Base-by-base conservation (phyloP, 2,329 filamentous ascomycete genomes). In the Clonostachys solani region DNA sequence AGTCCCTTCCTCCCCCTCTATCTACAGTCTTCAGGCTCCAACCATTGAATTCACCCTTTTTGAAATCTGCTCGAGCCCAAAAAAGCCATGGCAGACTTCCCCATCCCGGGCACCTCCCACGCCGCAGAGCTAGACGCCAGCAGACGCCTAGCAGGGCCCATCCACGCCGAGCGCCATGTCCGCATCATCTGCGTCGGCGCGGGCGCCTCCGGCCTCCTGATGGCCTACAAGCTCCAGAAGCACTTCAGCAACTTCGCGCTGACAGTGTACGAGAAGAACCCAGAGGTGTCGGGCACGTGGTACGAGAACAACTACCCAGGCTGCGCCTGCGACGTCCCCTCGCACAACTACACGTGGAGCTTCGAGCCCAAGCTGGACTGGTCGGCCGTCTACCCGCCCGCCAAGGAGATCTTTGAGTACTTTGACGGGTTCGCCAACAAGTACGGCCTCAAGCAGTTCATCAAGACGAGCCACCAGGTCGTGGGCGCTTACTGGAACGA, bases 231-330 rank as follows among this genome's bases (percentile, higher is more conserved):
- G 52, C 59, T 62, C 55, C 52, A 57, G 47, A 56, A 55, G 33
- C 77, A 77, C 12, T 75, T 72, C 56, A 80, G 83, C 62, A 81
- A 78, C 60, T 84, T 84, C 44, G 43, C 36, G 35, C 47, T 51
- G 17, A 40, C 42, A 13, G 33, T 51, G 13, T 48, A 51, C 42
- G 71, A 75, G 47, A 77, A 76, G 5, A 84, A 84, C 57, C 73
- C 73, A 8, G 71, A 74, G 42, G 43, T 47, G 9, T 45, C 42
- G 12, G 75, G 75, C 6, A 78, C 75, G 4, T 79, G 75, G 75
- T 74, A 60, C 40, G 75, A 78, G 55, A 79, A 79, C 56, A 61
- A 62, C 47, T 72, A 71, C 47, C 67, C 67, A 6, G 68, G 67
- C 55, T 73, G 71, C 56, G 71, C 69, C 5, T 76, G 71, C 51